Evolutionary conservation across 352 stramenopile genomes (phyloP), one percentile per base, ranked within the genome.

Genomic region (Phytophthora ohioensis): DNA sequence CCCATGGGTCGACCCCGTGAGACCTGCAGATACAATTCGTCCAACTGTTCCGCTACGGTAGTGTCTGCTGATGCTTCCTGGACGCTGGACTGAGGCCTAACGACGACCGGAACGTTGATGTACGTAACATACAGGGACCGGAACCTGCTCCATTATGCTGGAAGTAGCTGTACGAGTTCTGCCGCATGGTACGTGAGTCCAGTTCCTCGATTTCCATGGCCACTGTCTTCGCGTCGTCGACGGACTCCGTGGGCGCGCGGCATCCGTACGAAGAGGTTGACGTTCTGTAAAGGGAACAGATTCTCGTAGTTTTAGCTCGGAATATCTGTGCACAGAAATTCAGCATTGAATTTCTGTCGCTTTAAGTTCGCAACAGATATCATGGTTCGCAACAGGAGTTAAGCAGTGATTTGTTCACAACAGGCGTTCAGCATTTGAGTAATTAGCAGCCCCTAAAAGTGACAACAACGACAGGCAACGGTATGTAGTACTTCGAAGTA

Each of bases 81-180:
- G 70, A 75, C 31, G 64, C 48, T 15, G 56, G 35, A 43, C 59
- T 71, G 21, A 62, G 52, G 0, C 64, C 31, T 41, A 77, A 45
- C 27, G 60, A 73, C 31, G 68, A 75, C n/a, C 46, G 57, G 45
- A 76, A 75, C 21, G 69, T 73, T 17, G 58, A 61, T 32, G 54
- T 56, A 27, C 32, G 65, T 17, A 64, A 45, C 41, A 71, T 57
- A 53, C 65, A 49, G 17, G 63, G 31, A 27, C 52, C 21, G 27
- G 58, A 30, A 12, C 30, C 39, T 27, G 38, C 17, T 4, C 59
- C 42, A 46, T 84, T 65, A n/a, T 67, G 81, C 47, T 91, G 80
- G 43, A 91, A 91, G 73, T 87, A 91, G 59, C 88, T 91, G 72
- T 91, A 90, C 46, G 82, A 79, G 58, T 67, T 87, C 59, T 91